Evolutionary conservation across 345 rosid species (phyloP).

Genomic region (Carallia brachiata): DNA sequence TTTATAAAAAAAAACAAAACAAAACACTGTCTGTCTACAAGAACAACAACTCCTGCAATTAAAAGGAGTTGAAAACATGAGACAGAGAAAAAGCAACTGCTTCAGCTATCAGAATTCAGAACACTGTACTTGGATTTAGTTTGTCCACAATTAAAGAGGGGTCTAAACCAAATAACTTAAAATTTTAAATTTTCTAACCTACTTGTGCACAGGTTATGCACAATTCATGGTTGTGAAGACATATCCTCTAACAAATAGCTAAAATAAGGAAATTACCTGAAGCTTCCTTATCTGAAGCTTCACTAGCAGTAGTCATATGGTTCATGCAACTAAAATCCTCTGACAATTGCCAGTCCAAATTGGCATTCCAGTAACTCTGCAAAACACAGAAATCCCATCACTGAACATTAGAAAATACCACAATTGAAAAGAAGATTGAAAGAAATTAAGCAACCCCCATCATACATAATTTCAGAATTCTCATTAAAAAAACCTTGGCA

Average conservation of each 20-base stretch:
- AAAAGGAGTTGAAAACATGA: too few species aligned
- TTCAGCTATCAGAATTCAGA: too few species aligned
- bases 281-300: conserved; percentile 46
- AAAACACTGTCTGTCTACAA: too few species aligned
- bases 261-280: conserved; percentile 36
- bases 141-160: too few species aligned
- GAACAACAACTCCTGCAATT: too few species aligned
- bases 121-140: too few species aligned
- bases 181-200: too few species aligned
- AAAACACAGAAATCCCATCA: neutral
- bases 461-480: neutral
- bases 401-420: neutral
- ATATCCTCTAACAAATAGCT: neutral
- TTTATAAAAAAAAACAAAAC: too few species aligned
- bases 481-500: conserved; percentile 18
- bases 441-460: neutral
- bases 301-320: conserved; percentile 26
- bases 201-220: too few species aligned
- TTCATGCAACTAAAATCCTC: conserved; percentile 55
- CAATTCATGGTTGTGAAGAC: neutral
- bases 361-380: conserved; percentile 56
- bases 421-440: neutral
- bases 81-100: too few species aligned
- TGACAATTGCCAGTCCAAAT: conserved; percentile 47
- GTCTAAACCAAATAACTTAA: too few species aligned